Evolutionary conservation across 208 protist species (phyloP).

Genomic region (Acanthamoeba triangularis): DNA sequence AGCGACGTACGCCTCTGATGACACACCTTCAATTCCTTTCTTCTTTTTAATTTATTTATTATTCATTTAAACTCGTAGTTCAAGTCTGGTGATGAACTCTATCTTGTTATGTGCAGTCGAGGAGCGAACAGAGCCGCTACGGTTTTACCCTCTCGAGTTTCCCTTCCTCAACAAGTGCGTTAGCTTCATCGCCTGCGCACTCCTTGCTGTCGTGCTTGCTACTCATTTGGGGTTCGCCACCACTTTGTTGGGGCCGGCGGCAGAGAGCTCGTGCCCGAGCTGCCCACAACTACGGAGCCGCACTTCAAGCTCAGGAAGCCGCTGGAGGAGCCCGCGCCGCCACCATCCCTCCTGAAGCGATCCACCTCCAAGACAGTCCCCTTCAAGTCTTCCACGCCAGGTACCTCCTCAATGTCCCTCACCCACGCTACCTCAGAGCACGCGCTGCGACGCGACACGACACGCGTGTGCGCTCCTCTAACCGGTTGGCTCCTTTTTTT

Average conservation of each 20-base stretch:
- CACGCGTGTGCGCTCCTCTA: too few species aligned
- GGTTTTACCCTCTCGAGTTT: slow-evolving; percentile 32
- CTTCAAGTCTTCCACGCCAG: background rate
- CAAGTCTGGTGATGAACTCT: background rate
- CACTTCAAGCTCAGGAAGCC: slow-evolving; percentile 55
- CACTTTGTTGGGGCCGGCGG: too few species aligned
- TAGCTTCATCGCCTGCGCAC: background rate
- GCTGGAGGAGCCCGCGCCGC: slow-evolving; percentile 36
- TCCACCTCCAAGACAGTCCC: background rate
- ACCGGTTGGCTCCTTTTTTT: background rate
- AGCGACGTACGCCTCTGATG: background rate
- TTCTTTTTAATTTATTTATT: background rate
- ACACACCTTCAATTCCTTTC: background rate
- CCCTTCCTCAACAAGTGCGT: slow-evolving; percentile 53
- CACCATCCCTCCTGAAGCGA: background rate
- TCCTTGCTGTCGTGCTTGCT: background rate
- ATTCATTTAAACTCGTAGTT: too few species aligned
- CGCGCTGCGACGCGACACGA: background rate
- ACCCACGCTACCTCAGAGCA: background rate
- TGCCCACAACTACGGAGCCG: background rate
- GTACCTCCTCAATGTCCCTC: background rate
- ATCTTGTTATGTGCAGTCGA: background rate
- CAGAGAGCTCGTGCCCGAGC: slow-evolving; percentile 36
- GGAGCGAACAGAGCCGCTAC: background rate
- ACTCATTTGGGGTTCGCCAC: too few species aligned